Evolutionary conservation across 2,329 filamentous ascomycete genomes (phyloP), one percentile per base, ranked within the genome.

Genomic region (Paraphaeosphaeria sporulosa): DNA sequence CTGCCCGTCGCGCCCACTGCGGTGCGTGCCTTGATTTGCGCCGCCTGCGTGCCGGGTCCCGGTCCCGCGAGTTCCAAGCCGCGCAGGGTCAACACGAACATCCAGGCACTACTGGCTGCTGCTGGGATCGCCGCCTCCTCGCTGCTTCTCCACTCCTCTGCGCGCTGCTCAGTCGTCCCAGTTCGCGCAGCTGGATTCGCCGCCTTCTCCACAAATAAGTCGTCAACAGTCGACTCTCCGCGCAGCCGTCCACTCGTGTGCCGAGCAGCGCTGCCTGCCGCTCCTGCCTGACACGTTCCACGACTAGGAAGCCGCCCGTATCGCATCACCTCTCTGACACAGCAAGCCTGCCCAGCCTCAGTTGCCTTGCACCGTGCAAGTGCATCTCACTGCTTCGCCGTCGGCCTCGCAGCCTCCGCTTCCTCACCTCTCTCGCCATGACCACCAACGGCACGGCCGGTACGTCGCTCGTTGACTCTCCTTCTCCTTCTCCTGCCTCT

Each of bases 401-500:
- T 42, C n/a, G 15, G 10, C 49, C 10, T 19, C 25, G 8, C 43
- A 50, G 6, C n/a, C 46, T 56, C 48, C 25, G 12, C 34, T 36
- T n/a, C 32, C 23, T 34, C 25, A 32, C 48, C 40, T 30, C 53
- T 32, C 48, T 30, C 64, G 70, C 61, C 63, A 74, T 74, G 70
- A 63, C 64, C 60, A 71, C 67, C 66, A 73, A 71, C 66, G 63
- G 56, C 59, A 69, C 73, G 64, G 61, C 69, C 61, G 71, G 75
- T 77, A 76, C 71, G 75, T 77, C 71, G 49, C 61, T 65, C 61
- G 54, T 57, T 49, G 59, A 61, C 34, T 62, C 64, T 21, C 48
- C 51, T 30, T 30, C 53, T 40, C 56, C 65, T 51, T 64, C 64
- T 60, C 36, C 36, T 38, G 8, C 30, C 30, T 38, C 36, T 19